Conservation (phyloP, 495 filamentous ascomycete genomes). For the Penicillium silybi region DNA sequence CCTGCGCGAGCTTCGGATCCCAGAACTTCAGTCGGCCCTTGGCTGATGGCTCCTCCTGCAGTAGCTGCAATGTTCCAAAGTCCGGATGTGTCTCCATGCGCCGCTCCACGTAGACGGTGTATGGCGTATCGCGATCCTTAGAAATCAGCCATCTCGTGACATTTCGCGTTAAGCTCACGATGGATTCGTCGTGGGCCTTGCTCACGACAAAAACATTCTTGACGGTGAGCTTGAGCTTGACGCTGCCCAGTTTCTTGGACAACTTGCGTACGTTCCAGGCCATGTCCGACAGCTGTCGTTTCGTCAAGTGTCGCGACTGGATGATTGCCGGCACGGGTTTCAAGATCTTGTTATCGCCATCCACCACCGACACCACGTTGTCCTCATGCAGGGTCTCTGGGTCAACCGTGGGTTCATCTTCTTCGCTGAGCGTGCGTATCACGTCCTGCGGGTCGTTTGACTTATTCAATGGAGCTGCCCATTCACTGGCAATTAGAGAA, state of each 20-base stretch:
- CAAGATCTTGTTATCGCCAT: slow-evolving; percentile 17
- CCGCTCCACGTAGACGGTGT: slow-evolving; percentile 76
- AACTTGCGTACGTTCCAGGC: slow-evolving; percentile 90
- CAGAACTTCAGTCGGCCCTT: slow-evolving; percentile 70
- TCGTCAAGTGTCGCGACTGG: slow-evolving; percentile 73
- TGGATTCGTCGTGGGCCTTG: slow-evolving; percentile 77
- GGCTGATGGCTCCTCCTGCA: slow-evolving; percentile 53
- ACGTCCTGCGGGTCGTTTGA: slow-evolving; percentile 29
- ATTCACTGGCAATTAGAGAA: slow-evolving; percentile 62
- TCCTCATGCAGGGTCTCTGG: slow-evolving; percentile 14
- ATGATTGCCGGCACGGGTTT: slow-evolving; percentile 30
- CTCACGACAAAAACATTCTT: slow-evolving; percentile 83
- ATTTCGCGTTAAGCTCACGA: slow-evolving; percentile 76
- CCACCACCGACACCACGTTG: slow-evolving; percentile 14
- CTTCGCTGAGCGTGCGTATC: slow-evolving; percentile 19
- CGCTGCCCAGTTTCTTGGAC: slow-evolving; percentile 75
- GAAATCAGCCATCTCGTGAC: slow-evolving; percentile 83
- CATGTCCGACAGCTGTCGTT: slow-evolving; percentile 92
- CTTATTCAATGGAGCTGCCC: slow-evolving; percentile 22
- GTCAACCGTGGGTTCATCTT: slow-evolving; percentile 16
- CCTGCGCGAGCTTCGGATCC: slow-evolving; percentile 71
- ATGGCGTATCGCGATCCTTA: slow-evolving; percentile 60
- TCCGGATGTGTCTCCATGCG: slow-evolving; percentile 62
- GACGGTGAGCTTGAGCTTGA: slow-evolving; percentile 74
- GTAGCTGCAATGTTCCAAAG: slow-evolving; percentile 64